A percentile compares a stretch with the other conserved stretches of the same genome.
These are phyloP conservation scores for Venturia aucupariae DNA, from an alignment of 2,329 filamentous ascomycete species.

Conservation along the genomic window DNA sequence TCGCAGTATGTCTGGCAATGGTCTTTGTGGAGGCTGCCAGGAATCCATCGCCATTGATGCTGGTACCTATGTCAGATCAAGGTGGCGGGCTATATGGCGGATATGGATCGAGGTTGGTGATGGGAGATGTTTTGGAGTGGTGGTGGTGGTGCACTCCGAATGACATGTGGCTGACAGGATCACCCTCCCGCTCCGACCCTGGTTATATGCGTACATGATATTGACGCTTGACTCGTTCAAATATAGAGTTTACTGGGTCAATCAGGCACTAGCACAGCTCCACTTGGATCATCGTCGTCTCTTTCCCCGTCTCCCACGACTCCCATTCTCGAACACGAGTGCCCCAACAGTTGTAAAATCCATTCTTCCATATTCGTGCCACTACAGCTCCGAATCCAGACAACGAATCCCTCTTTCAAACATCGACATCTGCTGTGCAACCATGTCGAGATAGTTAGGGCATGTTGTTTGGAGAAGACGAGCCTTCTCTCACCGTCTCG, in stretches of 20 bases:
- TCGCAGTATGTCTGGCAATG: too few species aligned
- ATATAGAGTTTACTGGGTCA: not conserved
- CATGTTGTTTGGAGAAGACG: not conserved
- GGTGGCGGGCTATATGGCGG: too few species aligned
- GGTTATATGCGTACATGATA: not conserved
- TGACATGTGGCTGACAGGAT: slow-evolving; percentile 1
- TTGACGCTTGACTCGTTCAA: not conserved
- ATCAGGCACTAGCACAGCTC: slow-evolving; percentile 4
- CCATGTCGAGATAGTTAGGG: not conserved
- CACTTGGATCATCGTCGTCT: not conserved
- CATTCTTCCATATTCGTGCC: not conserved
- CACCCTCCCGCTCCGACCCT: too few species aligned
- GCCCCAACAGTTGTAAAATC: not conserved
- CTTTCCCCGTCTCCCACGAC: not conserved
- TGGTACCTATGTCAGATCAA: too few species aligned
- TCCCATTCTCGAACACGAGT: not conserved
- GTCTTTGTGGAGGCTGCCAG: too few species aligned
- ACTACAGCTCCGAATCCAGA: not conserved
- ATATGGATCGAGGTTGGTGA: too few species aligned
- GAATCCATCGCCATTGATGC: too few species aligned
- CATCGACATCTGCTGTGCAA: not conserved
- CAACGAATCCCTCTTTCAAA: not conserved
- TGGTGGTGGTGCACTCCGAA: not conserved
- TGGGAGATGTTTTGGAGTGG: too few species aligned
- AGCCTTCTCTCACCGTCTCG: not conserved